A percentile compares a stretch with the other conserved stretches of the same genome.
These are phyloP conservation scores for Ceratopteris richardii DNA, from an alignment of 75 land plant genomes.

Conservation along the genomic window DNA sequence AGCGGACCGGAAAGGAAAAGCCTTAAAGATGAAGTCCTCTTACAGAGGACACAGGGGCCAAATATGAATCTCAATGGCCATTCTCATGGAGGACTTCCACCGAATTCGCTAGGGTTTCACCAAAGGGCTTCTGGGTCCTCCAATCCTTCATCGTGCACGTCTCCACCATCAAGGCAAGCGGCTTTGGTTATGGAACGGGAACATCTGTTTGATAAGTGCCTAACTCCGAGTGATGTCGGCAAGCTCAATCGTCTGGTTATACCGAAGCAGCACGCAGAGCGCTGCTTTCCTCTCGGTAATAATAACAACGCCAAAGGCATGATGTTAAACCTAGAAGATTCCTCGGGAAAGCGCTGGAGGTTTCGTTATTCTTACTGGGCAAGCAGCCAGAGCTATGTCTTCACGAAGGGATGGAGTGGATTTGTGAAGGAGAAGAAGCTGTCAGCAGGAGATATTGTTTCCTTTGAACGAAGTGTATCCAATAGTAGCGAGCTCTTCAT, in stretches of 20 bases:
- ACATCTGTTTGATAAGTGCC: slow-evolving; percentile 80
- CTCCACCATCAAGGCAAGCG: too few species aligned
- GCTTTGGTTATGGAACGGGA: too few species aligned
- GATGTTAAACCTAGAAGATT: slow-evolving; percentile 64
- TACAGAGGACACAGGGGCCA: too few species aligned
- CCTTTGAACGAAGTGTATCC: slow-evolving; percentile 45
- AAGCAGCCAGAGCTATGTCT: slow-evolving; percentile 88
- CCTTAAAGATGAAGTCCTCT: too few species aligned
- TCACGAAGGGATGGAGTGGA: slow-evolving; percentile 88
- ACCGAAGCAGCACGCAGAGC: slow-evolving; percentile 92
- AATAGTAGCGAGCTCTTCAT: too few species aligned
- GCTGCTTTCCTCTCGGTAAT: slow-evolving; percentile 56
- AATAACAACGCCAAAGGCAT: slow-evolving; percentile 46
- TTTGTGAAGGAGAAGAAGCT: slow-evolving; percentile 85
- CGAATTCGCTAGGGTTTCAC: too few species aligned
- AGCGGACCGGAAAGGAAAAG: too few species aligned
- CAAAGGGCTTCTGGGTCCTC: too few species aligned
- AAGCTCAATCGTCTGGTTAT: slow-evolving; percentile 91
- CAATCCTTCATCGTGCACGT: too few species aligned
- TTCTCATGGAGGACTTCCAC: background rate
- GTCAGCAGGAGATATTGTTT: slow-evolving; percentile 63
- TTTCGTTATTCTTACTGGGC: slow-evolving; percentile 86
- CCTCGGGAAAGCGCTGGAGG: slow-evolving; percentile 59
- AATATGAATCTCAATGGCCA: background rate
- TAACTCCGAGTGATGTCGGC: slow-evolving; percentile 92